Base-by-base conservation (phyloP, 768 basidiomycete species). In the Piloderma croceum region DNA sequence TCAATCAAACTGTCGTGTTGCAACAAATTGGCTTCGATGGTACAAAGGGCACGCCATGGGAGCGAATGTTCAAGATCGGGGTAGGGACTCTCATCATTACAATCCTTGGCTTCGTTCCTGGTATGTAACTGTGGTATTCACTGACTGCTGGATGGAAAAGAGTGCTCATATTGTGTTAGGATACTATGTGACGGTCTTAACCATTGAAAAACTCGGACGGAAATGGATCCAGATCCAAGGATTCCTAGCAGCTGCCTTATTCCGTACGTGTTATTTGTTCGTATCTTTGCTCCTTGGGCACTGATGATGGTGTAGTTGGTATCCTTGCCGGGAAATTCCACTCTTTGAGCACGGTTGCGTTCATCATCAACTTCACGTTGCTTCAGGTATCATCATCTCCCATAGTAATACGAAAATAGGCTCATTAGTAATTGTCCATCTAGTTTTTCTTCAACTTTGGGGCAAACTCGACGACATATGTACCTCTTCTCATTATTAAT, bases 371-470 rank as follows among this genome's bases (percentile, higher is more conserved):
- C 63, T 89, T 89, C 54, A 70, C 83, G 1, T 61, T 88, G 49
- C 63, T 86, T 18, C 83, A 83, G 60, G 69, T 74, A 24, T 9
- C 52, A 43, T 31, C 21, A n/a, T 10, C 18, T 23, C 10, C 39
- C 1, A 3, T 24, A 12, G 12, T 17, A 15, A 12, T 9, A 6
- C 10, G 22, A 24, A 31, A 12, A 19, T 19, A 23, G n/a, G 15
- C 31, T 34, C 24, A 31, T 22, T 36, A 19, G 38, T 33, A 10
- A 6, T 45, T 37, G 12, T 21, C 44, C 7, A 41, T 52, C 24
- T 45, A 79, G 68, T 84, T 84, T 67, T 84, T 86, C 70, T 86
- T 86, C 70, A 86, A 87, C 64, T 88, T 85, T 51, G 84, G 85
- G 15, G 80, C 82, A 3, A 86, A 85, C 53, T 64, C 76, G 71